These are phyloP conservation scores for Melampsora americana DNA, from an alignment of 1,284 basidiomycete species.

Conservation along the genomic window DNA sequence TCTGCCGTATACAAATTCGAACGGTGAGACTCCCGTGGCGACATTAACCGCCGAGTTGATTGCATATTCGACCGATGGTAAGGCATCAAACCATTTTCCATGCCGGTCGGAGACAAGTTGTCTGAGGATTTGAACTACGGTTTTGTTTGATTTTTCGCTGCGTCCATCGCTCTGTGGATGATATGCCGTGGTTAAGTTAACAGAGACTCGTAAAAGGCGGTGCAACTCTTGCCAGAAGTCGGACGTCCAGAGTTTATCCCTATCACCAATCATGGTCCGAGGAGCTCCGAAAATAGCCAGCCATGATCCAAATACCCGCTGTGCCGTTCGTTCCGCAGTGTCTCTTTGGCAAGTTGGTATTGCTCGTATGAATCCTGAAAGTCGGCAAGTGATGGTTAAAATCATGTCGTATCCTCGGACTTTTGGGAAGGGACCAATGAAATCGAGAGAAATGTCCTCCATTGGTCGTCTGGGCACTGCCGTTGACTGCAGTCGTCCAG, in stretches of 20 bases:
- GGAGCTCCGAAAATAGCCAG: slow-evolving; percentile 52
- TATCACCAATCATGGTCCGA: slow-evolving; percentile 56
- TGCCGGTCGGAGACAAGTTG: slow-evolving; percentile 33
- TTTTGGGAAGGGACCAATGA: background rate
- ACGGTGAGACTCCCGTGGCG: slow-evolving; percentile 45
- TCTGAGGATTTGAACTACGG: slow-evolving; percentile 49
- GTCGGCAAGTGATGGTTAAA: background rate
- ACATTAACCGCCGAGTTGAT: too few relatives aligned
- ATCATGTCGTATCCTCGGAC: slow-evolving; percentile 16
- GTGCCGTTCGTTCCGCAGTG: background rate
- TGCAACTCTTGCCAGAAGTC: slow-evolving; percentile 55
- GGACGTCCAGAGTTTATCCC: slow-evolving; percentile 57
- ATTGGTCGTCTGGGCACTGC: background rate
- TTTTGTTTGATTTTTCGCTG: too few relatives aligned
- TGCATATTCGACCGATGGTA: slow-evolving; percentile 29
- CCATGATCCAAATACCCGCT: background rate
- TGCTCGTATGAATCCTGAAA: background rate
- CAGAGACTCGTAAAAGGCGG: background rate
- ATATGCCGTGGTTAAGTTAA: slow-evolving; percentile 45
- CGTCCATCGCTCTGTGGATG: slow-evolving; percentile 51
- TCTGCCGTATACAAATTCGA: slow-evolving; percentile 44
- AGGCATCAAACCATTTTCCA: slow-evolving; percentile 43
- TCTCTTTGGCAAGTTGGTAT: background rate
- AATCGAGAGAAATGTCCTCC: background rate
- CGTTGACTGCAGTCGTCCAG: background rate